A percentile compares a stretch with the other conserved stretches of the same genome.
Conservation (phyloP, 805 yeast genomes). For the Priceomyces castillae region DNA sequence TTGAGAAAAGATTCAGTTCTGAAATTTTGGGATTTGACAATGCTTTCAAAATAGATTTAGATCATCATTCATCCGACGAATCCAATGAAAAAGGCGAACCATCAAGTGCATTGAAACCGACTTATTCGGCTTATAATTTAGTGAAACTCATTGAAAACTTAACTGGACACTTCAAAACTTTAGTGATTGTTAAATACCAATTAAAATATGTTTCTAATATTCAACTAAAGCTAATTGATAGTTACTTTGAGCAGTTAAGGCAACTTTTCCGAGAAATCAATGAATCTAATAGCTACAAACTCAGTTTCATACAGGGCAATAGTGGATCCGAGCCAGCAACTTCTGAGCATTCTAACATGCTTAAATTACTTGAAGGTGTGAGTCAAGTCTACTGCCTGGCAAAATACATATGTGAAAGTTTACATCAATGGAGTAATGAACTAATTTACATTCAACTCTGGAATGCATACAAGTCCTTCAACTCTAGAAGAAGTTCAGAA, state of each 20-base stretch:
- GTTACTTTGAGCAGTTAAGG: constrained; percentile 44
- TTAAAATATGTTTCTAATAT: constrained; percentile 55
- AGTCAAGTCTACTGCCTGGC: constrained; percentile 36
- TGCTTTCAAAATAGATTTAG: constrained; percentile 60
- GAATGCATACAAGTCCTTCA: constrained; percentile 26
- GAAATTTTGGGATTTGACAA: constrained; percentile 48
- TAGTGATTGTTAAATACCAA: constrained; percentile 50
- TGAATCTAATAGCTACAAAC: constrained; percentile 30
- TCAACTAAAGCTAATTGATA: constrained; percentile 55
- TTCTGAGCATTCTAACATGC: constrained; percentile 16
- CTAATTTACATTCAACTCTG: constrained; percentile 40
- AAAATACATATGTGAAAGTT: constrained; percentile 23
- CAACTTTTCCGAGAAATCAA: constrained; percentile 43
- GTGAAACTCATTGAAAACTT: constrained; percentile 56
- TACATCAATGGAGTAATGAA: constrained; percentile 40
- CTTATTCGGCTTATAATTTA: constrained; percentile 58
- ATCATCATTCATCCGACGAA: constrained; percentile 32
- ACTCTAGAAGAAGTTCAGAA: constrained; percentile 10
- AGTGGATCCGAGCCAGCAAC: constrained; percentile 28
- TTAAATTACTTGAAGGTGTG: constrained; percentile 26
- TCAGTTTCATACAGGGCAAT: constrained; percentile 34
- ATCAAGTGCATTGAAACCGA: constrained; percentile 40
- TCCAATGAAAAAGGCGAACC: background rate
- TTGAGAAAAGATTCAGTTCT: constrained; percentile 45
- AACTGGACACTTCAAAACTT: constrained; percentile 51